Evolutionary conservation across 2,329 filamentous ascomycete species (phyloP), one percentile per base, ranked within the genome.

Genomic region (Sclerotinia glacialis): DNA sequence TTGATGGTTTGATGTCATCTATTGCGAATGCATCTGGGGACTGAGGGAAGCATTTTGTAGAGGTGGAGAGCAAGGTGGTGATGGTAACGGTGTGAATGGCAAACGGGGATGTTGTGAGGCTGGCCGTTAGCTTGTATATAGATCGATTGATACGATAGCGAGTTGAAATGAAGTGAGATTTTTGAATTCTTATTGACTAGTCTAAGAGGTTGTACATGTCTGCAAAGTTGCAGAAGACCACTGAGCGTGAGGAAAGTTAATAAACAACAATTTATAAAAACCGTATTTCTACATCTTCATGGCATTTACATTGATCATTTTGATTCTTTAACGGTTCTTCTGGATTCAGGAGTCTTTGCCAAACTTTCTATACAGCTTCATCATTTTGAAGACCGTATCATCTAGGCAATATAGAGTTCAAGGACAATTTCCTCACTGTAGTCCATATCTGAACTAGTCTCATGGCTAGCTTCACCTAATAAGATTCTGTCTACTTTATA

Each of bases 71-170:
- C 21, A 16, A 12, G 34, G 42, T 31, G 34, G 42, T 31, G 16
- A n/a, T n/a, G 3, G 28, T 4, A 53, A 12, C 9, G 1, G 21
- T 21, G 21, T 37, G 31, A 7, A 9, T 52, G 23, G 31, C 50
- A 34, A 53, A 21, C 2, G 2, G 18, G 14, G 5, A 28, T 50
- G 23, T 28, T 11, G 23, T 23, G n/a, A 16, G 21, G 44, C 44
- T 37, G 12, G 7, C 9, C 34, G 18, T 34, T 60, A 18, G 44
- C 56, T 60, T 60, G 56, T 60, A 60, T 21, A 60, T 60, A 49
- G 56, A 37, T 47, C 12, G 31, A 26, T 37, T 60, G 28, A 37
- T 60, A 49, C 56, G 56, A 60, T 49, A 60, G 56, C 56, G 56
- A 60, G 34, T 47, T 37, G 56, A 49, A 26, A 60, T 49, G 28